Percentiles rank a stretch among this genome's conserved stretches.
These are phyloP conservation scores for Epichloe brachyelytri DNA, from an alignment of 2,329 filamentous ascomycete genomes.

Conservation along the genomic window DNA sequence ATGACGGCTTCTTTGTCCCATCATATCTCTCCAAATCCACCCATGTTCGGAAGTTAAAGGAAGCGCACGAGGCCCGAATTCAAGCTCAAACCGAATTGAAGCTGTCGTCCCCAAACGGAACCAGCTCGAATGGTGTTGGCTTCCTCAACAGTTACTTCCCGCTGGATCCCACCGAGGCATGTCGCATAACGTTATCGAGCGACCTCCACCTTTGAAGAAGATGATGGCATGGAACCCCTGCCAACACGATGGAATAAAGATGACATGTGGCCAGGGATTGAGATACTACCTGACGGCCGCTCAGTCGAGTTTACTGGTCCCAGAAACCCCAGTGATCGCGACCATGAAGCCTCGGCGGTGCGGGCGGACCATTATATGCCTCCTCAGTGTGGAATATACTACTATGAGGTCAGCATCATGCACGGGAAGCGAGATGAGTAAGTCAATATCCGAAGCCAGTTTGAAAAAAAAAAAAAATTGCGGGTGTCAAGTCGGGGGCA, in stretches of 20 bases:
- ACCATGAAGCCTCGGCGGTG: slow-evolving; percentile 68
- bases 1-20: slow-evolving; percentile 58
- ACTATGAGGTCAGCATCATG: slow-evolving; percentile 60
- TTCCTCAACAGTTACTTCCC: slow-evolving; percentile 28
- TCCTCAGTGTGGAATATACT: slow-evolving; percentile 82
- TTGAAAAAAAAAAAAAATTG: not conserved
- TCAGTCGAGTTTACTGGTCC: slow-evolving; percentile 50
- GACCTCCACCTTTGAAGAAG: slow-evolving; percentile 48
- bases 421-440: slow-evolving; percentile 42
- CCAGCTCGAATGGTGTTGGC: slow-evolving; percentile 39
- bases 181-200: slow-evolving; percentile 75
- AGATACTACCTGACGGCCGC: slow-evolving; percentile 59
- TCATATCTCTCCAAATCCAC: slow-evolving; percentile 70
- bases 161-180: slow-evolving; percentile 57
- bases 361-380: slow-evolving; percentile 81
- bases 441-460: slow-evolving; percentile 15
- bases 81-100: slow-evolving; percentile 35
- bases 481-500: not conserved
- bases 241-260: slow-evolving; percentile 72
- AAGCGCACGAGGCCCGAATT: slow-evolving; percentile 51
- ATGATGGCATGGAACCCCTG: slow-evolving; percentile 49
- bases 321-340: slow-evolving; percentile 35
- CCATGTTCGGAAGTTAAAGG: slow-evolving; percentile 65
- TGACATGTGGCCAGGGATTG: slow-evolving; percentile 62
- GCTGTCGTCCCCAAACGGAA: slow-evolving; percentile 15